phyloP scores from a whole-genome alignment of 1,284 basidiomycete species.

The Termitomyces sp. region DNA sequence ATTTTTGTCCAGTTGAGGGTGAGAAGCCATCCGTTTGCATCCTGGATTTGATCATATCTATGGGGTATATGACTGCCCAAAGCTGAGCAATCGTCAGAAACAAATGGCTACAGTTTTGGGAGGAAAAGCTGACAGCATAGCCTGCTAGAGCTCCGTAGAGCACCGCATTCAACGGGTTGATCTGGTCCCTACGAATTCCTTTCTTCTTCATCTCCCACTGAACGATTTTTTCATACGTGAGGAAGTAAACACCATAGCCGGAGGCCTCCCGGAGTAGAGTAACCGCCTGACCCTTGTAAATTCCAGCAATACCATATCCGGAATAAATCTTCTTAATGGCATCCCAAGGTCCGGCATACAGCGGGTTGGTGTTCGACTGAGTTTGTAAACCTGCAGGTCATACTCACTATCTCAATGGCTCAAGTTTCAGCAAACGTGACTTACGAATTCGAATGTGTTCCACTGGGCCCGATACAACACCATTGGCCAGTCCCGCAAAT shows the following conservation, averaged over 20 bases:
- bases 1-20: conserved; percentile 70
- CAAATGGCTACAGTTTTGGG: background rate
- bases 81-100: conserved; percentile 39
- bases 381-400: conserved; percentile 74
- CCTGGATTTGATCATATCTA: conserved; percentile 93
- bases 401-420: conserved; percentile 3
- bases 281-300: conserved; percentile 91
- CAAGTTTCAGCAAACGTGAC: conserved; percentile 26
- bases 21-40: conserved; percentile 93
- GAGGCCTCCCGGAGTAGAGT: conserved; percentile 85
- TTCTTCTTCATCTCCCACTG: conserved; percentile 76
- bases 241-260: conserved; percentile 88
- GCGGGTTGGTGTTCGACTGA: conserved; percentile 68
- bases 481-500: conserved; percentile 85
- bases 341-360: conserved; percentile 82
- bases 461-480: conserved; percentile 90
- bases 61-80: conserved; percentile 85
- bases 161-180: conserved; percentile 72
- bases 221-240: conserved; percentile 90
- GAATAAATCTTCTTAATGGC: conserved; percentile 79
- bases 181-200: conserved; percentile 68
- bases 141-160: conserved; percentile 85
- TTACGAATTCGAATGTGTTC: conserved; percentile 96
- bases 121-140: conserved; percentile 57
- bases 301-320: conserved; percentile 72